Evolutionary conservation across 352 stramenopile genomes (phyloP).

Genomic region (Globisporangium canariense): DNA sequence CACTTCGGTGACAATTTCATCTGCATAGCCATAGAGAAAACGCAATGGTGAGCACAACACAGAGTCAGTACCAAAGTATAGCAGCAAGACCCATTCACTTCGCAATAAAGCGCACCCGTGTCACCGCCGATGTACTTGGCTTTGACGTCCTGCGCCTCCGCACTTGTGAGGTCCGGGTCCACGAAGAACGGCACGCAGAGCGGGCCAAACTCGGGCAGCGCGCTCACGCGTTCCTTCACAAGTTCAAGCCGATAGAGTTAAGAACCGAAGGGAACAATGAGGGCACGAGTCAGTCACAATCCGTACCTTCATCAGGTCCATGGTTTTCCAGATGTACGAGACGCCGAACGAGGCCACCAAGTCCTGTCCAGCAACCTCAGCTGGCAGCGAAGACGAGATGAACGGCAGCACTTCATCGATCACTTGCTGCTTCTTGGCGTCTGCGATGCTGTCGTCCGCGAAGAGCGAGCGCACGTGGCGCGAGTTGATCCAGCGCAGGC

Average conservation of each 20-base stretch:
- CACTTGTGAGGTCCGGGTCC: slow-evolving; percentile 47
- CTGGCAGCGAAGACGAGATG: slow-evolving; percentile 39
- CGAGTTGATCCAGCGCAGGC: slow-evolving; percentile 88
- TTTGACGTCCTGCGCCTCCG: slow-evolving; percentile 60
- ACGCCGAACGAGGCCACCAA: slow-evolving; percentile 54
- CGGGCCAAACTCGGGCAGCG: slow-evolving; percentile 74
- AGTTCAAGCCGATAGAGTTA: background rate
- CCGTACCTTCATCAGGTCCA: slow-evolving; percentile 79
- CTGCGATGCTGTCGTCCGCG: slow-evolving; percentile 33
- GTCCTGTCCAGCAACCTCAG: slow-evolving; percentile 9
- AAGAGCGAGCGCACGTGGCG: slow-evolving; percentile 83
- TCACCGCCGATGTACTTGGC: slow-evolving; percentile 67
- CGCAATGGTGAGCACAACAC: no score
- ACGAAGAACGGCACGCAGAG: slow-evolving; percentile 75
- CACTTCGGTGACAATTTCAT: slow-evolving; percentile 54
- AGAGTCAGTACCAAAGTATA: background rate
- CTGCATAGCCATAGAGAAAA: slow-evolving; percentile 10
- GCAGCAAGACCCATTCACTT: slow-evolving; percentile 19
- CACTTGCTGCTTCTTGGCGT: slow-evolving; percentile 41
- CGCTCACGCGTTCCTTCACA: slow-evolving; percentile 68
- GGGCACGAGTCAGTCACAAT: background rate
- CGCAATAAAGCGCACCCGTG: slow-evolving; percentile 20
- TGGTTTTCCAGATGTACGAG: slow-evolving; percentile 70
- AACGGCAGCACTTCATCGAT: slow-evolving; percentile 68
- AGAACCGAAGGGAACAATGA: background rate